Percentiles rank a stretch among this genome's conserved stretches.
Evolutionary conservation across 257 asterid genomes (phyloP).

Genomic region (Rubia yunnanensis): DNA sequence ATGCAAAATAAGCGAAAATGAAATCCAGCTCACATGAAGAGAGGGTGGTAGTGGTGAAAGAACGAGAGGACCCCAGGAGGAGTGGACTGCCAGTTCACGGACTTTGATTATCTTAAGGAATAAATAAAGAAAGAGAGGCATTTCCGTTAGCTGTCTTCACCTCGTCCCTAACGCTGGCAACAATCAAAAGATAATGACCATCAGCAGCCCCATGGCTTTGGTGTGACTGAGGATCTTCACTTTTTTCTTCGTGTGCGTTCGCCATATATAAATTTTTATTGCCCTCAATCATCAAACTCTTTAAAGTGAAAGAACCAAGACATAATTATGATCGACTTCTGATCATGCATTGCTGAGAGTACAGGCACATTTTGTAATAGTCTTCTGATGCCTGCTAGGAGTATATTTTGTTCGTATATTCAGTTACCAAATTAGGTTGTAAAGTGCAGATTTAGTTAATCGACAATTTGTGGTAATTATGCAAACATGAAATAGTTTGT

Average conservation of each 20-base stretch:
- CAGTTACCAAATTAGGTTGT: no score
- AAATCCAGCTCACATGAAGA: conserved; percentile 50
- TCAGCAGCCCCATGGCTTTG: background rate
- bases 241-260: background rate
- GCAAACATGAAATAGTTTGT: no score
- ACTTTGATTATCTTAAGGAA: conserved; percentile 8
- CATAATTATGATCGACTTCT: background rate
- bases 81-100: conserved; percentile 42
- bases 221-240: background rate
- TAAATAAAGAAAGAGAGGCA: background rate
- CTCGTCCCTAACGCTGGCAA: conserved; percentile 43
- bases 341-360: no score
- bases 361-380: no score
- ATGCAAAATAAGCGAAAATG: conserved; percentile 7
- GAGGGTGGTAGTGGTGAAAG: conserved; percentile 26
- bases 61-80: conserved; percentile 43
- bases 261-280: background rate
- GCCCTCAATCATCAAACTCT: background rate
- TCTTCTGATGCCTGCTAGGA: no score
- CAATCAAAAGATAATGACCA: conserved; percentile 23
- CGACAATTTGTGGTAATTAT: no score
- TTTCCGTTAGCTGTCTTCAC: conserved; percentile 30
- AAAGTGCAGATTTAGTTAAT: no score
- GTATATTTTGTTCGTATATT: no score
- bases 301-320: background rate